Conservation (phyloP, 345 rosid species). For the Linum usitatissimum region DNA sequence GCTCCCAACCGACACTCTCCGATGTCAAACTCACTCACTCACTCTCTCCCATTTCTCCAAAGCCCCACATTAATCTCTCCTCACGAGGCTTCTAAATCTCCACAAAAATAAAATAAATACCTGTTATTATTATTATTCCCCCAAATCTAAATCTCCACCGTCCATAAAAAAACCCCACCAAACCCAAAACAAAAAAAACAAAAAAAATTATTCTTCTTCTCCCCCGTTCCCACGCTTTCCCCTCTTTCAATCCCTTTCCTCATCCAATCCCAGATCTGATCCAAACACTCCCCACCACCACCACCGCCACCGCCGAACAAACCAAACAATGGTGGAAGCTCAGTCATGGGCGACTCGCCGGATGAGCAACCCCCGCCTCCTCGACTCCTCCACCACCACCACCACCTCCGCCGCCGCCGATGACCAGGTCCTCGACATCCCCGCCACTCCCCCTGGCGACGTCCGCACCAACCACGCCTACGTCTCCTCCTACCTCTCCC, state of each 20-base stretch:
- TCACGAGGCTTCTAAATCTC: slow-evolving; percentile 17
- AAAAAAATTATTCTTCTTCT: slow-evolving; percentile 2
- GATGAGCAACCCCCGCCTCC: slow-evolving; percentile 85
- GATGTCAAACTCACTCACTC: not conserved
- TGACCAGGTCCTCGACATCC: slow-evolving; percentile 55
- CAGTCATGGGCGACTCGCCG: slow-evolving; percentile 99
- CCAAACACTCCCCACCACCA: not conserved
- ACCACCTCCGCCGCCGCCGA: not conserved
- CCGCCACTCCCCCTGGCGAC: slow-evolving; percentile 78
- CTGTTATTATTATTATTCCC: no score
- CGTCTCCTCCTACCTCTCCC: slow-evolving; percentile 25
- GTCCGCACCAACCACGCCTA: slow-evolving; percentile 31
- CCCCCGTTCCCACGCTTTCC: not conserved
- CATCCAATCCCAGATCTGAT: not conserved
- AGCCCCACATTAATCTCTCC: slow-evolving; percentile 2
- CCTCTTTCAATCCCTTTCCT: slow-evolving; percentile 15
- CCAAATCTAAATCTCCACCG: slow-evolving; percentile 52
- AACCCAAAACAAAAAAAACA: slow-evolving; percentile 2
- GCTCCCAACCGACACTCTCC: no score
- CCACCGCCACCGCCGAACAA: slow-evolving; percentile 15
- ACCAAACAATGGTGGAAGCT: slow-evolving; percentile 70
- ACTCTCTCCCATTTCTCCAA: slow-evolving; percentile 26
- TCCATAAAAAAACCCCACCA: slow-evolving; percentile 25
- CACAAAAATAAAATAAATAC: no score
- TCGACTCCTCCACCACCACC: slow-evolving; percentile 19